Percentiles rank a stretch among this genome's conserved stretches.
phyloP scores from a whole-genome alignment of 73 alveolate species.

The Tetrahymena elliotti region DNA sequence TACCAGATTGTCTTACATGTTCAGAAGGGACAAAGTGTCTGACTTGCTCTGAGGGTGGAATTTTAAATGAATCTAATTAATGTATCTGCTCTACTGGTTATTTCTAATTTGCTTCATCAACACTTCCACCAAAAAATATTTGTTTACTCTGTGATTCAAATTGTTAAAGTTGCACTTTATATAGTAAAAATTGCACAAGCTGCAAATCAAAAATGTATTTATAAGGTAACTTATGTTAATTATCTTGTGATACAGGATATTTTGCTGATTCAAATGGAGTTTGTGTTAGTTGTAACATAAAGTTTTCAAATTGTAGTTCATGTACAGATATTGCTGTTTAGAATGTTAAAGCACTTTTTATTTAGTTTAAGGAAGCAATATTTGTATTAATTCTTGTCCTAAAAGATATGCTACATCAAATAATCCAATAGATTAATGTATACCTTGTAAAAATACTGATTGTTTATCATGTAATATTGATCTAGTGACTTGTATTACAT shows the following conservation, averaged over 20 bases:
- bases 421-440: neutral
- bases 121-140: neutral
- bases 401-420: neutral
- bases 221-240: neutral
- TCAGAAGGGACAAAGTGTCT: neutral
- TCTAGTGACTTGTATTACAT: neutral
- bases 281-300: neutral
- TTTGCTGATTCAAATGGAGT: neutral
- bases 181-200: neutral
- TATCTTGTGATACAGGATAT: neutral
- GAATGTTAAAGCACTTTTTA: neutral
- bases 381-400: neutral
- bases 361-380: neutral
- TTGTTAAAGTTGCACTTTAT: neutral
- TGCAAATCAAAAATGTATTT: neutral
- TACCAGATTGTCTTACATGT: neutral
- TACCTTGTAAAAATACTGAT: neutral
- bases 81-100: neutral
- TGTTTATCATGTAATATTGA: neutral
- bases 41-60: neutral
- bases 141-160: neutral
- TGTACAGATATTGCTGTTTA: neutral
- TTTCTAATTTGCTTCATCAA: neutral
- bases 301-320: neutral
- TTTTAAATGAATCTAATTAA: neutral